These are phyloP conservation scores for Trematosphaeria pertusa DNA, from an alignment of 2,329 filamentous ascomycete genomes.

Conservation along the genomic window DNA sequence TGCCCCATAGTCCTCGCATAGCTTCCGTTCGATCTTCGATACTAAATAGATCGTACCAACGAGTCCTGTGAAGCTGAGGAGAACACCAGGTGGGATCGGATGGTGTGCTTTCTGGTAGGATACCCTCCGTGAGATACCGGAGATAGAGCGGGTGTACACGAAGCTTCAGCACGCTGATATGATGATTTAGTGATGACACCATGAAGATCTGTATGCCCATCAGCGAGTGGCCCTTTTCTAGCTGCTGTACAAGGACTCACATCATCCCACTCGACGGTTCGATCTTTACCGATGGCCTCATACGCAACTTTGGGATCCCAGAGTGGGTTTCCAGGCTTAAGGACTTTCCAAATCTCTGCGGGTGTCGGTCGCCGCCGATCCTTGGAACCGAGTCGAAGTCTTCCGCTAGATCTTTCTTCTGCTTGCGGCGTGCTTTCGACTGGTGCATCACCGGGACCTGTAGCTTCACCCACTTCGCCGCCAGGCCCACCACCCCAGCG, in stretches of 20 bases:
- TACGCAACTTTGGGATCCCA: slow-evolving; percentile 66
- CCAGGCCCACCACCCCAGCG: slow-evolving; percentile 65
- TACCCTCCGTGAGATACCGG: slow-evolving; percentile 59
- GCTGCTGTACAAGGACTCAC: slow-evolving; percentile 49
- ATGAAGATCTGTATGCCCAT: slow-evolving; percentile 61
- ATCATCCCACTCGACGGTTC: slow-evolving; percentile 58
- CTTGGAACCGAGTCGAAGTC: slow-evolving; percentile 37
- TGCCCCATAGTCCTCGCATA: slow-evolving; percentile 63
- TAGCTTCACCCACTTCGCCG: slow-evolving; percentile 50
- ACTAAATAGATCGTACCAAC: slow-evolving; percentile 66
- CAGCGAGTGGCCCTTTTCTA: slow-evolving; percentile 8
- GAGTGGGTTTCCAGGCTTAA: slow-evolving; percentile 57
- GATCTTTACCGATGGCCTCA: slow-evolving; percentile 62
- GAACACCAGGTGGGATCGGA: slow-evolving; percentile 54
- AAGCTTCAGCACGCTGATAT: slow-evolving; percentile 65
- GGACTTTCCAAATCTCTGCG: slow-evolving; percentile 60
- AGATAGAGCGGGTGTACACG: slow-evolving; percentile 64
- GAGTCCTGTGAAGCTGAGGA: slow-evolving; percentile 61
- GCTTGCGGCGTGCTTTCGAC: slow-evolving; percentile 36
- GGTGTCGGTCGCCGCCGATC: slow-evolving; percentile 52
- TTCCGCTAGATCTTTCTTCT: slow-evolving; percentile 43
- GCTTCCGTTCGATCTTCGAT: slow-evolving; percentile 62
- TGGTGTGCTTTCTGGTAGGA: slow-evolving; percentile 30
- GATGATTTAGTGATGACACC: slow-evolving; percentile 68
- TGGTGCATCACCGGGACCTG: slow-evolving; percentile 28